Percentiles rank a stretch among this genome's conserved stretches.
Evolutionary conservation across 1,284 basidiomycete species (phyloP).

Genomic region (Papiliotrema nemorosa): DNA sequence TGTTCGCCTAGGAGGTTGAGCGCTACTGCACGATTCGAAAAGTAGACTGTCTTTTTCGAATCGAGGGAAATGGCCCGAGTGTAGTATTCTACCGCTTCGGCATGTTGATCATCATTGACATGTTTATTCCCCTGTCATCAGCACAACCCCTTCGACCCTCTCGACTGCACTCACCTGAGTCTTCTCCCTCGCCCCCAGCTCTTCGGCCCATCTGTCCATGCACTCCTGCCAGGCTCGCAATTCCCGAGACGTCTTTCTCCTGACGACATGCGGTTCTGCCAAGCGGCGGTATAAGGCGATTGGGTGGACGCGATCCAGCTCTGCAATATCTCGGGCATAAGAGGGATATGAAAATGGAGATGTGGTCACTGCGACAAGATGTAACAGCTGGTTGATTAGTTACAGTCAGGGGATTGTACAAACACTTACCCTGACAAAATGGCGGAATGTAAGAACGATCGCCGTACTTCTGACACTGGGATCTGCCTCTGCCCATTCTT

Average conservation of each 20-base stretch:
- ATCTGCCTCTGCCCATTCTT: constrained; percentile 43
- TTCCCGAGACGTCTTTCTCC: constrained; percentile 16
- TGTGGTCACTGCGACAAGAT: constrained; percentile 39
- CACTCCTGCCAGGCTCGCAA: constrained; percentile 43
- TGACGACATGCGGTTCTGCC: constrained; percentile 37
- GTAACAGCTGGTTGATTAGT: constrained; percentile 34
- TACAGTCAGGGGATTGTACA: neutral
- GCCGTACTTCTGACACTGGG: constrained; percentile 45
- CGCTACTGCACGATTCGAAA: constrained; percentile 49
- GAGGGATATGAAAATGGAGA: constrained; percentile 46
- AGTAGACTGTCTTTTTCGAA: constrained; percentile 49
- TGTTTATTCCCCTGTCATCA: constrained; percentile 39
- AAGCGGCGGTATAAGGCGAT: constrained; percentile 46
- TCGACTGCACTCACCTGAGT: constrained; percentile 24
- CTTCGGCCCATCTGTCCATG: constrained; percentile 50
- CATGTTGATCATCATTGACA: constrained; percentile 34
- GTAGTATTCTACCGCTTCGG: constrained; percentile 42
- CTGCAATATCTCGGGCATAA: constrained; percentile 41
- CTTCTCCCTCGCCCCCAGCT: constrained; percentile 47
- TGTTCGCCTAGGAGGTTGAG: constrained; percentile 44
- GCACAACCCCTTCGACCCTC: neutral
- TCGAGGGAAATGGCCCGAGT: constrained; percentile 49
- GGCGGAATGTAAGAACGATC: constrained; percentile 46
- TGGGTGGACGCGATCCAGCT: constrained; percentile 42
- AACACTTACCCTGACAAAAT: constrained; percentile 46